phyloP scores from a whole-genome alignment of 2,329 filamentous ascomycete genomes.

The Camptophora hylomeconis region DNA sequence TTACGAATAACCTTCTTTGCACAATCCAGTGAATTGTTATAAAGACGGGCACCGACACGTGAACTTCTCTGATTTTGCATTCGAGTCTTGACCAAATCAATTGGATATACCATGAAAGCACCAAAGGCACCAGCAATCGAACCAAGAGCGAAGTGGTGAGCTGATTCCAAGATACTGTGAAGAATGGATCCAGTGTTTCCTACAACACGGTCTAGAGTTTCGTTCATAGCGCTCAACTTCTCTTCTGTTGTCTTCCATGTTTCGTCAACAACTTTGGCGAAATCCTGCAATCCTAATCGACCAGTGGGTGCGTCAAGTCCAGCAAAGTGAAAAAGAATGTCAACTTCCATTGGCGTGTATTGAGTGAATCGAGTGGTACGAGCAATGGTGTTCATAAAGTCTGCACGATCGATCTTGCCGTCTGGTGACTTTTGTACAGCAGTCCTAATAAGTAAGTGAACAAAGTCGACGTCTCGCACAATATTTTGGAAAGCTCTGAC shows the following conservation, averaged over 20 bases:
- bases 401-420: constrained; percentile 83
- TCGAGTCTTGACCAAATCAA: constrained; percentile 95
- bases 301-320: constrained; percentile 82
- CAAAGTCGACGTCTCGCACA: constrained; percentile 93
- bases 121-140: constrained; percentile 90
- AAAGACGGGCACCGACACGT: constrained; percentile 72
- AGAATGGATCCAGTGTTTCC: constrained; percentile 46
- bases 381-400: constrained; percentile 90
- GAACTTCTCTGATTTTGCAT: constrained; percentile 91
- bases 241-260: constrained; percentile 65
- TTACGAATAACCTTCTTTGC: constrained; percentile 86
- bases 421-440: constrained; percentile 73
- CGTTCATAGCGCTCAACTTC: constrained; percentile 27
- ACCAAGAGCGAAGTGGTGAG: constrained; percentile 81
- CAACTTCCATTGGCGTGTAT: constrained; percentile 96
- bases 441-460: constrained; percentile 82
- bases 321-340: constrained; percentile 97
- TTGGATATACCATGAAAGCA: constrained; percentile 98
- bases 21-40: constrained; percentile 96
- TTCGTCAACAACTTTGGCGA: constrained; percentile 87
- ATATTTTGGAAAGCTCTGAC: constrained; percentile 97
- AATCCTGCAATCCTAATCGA: constrained; percentile 67
- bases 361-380: constrained; percentile 85
- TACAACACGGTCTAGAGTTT: constrained; percentile 39
- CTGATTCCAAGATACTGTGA: constrained; percentile 57